A percentile compares a stretch with the other conserved stretches of the same genome.
These are phyloP conservation scores for Coniochaeta prunicola DNA, from an alignment of 2,329 filamentous ascomycete species.

Conservation along the genomic window DNA sequence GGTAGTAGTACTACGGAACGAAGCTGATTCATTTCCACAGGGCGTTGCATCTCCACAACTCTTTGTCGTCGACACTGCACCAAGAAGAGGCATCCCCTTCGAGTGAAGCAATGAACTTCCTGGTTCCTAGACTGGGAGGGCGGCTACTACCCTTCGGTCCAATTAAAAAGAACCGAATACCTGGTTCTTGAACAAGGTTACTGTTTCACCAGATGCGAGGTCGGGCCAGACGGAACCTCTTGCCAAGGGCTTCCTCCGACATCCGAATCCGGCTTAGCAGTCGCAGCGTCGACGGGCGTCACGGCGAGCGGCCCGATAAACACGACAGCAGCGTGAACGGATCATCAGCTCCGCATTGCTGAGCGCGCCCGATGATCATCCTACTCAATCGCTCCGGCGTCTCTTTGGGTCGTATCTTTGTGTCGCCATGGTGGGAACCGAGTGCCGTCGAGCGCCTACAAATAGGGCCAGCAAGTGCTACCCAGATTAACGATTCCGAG, in stretches of 20 bases:
- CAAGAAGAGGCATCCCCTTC: too few relatives aligned
- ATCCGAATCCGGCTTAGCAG: slow-evolving; percentile 5
- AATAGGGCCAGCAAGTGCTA: not conserved
- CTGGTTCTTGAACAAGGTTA: not conserved
- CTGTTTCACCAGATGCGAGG: not conserved
- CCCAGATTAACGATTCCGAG: not conserved
- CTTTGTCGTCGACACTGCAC: not conserved
- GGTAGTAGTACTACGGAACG: not conserved
- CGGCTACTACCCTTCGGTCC: not conserved
- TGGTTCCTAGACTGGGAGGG: not conserved
- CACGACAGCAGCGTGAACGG: not conserved
- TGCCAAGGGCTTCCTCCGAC: slow-evolving; percentile 4
- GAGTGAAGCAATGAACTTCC: too few relatives aligned
- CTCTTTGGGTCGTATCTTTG: not conserved
- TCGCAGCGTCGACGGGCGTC: not conserved
- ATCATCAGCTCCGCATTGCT: not conserved
- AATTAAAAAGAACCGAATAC: not conserved
- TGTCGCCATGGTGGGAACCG: not conserved
- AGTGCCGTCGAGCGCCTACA: not conserved
- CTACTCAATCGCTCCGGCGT: not conserved
- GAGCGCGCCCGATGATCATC: not conserved
- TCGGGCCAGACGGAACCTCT: not conserved
- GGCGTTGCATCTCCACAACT: not conserved
- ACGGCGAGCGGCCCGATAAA: not conserved
- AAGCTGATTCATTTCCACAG: too few relatives aligned